phyloP scores from a whole-genome alignment of 2,329 filamentous ascomycete genomes.

The Cercospora nicotianae region DNA sequence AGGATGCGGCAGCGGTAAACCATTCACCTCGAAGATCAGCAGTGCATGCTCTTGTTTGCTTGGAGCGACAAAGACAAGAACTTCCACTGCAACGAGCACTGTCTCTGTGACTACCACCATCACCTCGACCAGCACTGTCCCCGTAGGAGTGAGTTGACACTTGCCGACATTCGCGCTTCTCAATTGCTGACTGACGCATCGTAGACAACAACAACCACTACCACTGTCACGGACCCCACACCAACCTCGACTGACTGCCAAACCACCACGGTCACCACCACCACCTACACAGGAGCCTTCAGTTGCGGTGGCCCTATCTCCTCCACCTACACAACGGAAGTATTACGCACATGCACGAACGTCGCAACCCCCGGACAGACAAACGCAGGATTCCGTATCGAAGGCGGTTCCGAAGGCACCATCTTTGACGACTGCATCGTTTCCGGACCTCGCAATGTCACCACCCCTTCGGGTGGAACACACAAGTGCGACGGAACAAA shows the following conservation, averaged over 20 bases:
- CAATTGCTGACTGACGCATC: background rate
- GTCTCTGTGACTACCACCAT: background rate
- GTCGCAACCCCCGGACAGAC: background rate
- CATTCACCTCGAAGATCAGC: slow-evolving; percentile 7
- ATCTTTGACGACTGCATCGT: slow-evolving; percentile 28
- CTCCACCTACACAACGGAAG: slow-evolving; percentile 17
- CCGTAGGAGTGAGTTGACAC: background rate
- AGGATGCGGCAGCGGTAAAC: slow-evolving; percentile 5
- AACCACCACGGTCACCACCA: background rate
- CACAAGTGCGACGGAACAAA: slow-evolving; percentile 28
- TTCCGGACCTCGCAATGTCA: slow-evolving; percentile 24
- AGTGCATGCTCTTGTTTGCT: slow-evolving; percentile 15
- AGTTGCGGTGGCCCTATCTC: no score
- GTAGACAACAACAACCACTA: background rate
- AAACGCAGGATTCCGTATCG: slow-evolving; percentile 27
- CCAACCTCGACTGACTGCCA: background rate
- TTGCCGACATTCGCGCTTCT: background rate
- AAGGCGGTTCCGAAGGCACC: slow-evolving; percentile 25
- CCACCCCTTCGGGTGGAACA: slow-evolving; percentile 23
- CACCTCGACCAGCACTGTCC: background rate
- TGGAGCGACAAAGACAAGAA: background rate
- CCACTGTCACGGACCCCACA: background rate
- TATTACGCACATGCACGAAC: background rate
- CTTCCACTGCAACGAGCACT: slow-evolving; percentile 1
- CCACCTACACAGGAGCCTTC: no score